phyloP scores from a whole-genome alignment of 495 filamentous ascomycete species.

The Penicilliopsis zonata region DNA sequence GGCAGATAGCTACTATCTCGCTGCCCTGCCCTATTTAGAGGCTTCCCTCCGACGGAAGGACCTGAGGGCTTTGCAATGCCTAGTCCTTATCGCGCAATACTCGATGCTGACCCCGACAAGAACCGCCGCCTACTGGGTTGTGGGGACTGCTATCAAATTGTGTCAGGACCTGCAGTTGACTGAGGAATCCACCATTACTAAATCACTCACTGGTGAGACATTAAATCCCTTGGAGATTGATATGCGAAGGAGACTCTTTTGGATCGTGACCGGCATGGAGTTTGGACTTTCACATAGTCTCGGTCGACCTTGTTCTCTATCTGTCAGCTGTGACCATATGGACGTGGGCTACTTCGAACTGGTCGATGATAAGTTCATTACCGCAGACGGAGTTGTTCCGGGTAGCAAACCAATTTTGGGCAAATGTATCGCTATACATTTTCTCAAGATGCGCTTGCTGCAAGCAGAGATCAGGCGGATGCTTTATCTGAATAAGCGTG shows the following conservation, averaged over 20 bases:
- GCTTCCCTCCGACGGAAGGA: slow-evolving; percentile 68
- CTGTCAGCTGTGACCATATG: slow-evolving; percentile 64
- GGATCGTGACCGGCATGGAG: slow-evolving; percentile 79
- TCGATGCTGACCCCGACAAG: slow-evolving; percentile 82
- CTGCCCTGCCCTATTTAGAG: slow-evolving; percentile 72
- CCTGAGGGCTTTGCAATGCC: slow-evolving; percentile 78
- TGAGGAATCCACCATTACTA: slow-evolving; percentile 71
- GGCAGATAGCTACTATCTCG: slow-evolving; percentile 84
- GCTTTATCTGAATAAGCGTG: slow-evolving; percentile 68
- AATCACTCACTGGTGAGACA: slow-evolving; percentile 31
- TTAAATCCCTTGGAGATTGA: slow-evolving; percentile 64
- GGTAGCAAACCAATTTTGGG: slow-evolving; percentile 53
- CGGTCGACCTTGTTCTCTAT: slow-evolving; percentile 72
- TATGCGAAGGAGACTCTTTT: slow-evolving; percentile 77
- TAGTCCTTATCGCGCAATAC: slow-evolving; percentile 79
- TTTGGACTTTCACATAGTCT: slow-evolving; percentile 75
- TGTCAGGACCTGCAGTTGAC: slow-evolving; percentile 75
- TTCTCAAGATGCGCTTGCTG: slow-evolving; percentile 79
- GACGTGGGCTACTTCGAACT: slow-evolving; percentile 72
- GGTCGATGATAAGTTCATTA: slow-evolving; percentile 71
- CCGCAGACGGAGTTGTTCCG: slow-evolving; percentile 56
- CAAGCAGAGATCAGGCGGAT: slow-evolving; percentile 77
- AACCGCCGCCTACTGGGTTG: slow-evolving; percentile 82
- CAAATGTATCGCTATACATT: slow-evolving; percentile 83
- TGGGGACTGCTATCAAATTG: slow-evolving; percentile 73